Evolutionary conservation across 1,139 yeast genomes (phyloP), one percentile per base, ranked within the genome.

Genomic region (Pichia cactophila): DNA sequence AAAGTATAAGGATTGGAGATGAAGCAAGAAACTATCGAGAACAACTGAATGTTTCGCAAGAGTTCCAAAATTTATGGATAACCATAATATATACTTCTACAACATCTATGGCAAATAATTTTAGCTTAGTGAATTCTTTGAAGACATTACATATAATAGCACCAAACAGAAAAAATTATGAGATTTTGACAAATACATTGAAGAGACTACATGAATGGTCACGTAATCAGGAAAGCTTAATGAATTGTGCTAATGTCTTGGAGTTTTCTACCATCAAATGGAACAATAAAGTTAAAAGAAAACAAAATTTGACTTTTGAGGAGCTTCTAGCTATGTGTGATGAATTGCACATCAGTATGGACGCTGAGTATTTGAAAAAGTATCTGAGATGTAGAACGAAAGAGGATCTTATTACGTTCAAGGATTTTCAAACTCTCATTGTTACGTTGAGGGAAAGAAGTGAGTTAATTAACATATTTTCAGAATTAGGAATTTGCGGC

Each of bases 21-120:
- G 85, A 84, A 57, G 97, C 96, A 1, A 73, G 77, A 29, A 85
- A 86, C 55, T 90, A 88, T 61, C 71, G 96, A 52, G 96, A 90
- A 60, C 95, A 87, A 63, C 76, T 86, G 55, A 83, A 83, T 44
- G 76, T 89, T 1, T 77, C 90, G 1, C 70, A 78, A 44, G 89
- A 84, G 45, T 77, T 75, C 48, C 80, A 81, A 45, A 69, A 72
- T 14, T 70, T 78, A 20, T 92, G 98, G 98, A 74, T 87, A 1
- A 83, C 96, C 0, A 77, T 92, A 33, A 78, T 87, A 14, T 90
- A 87, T 61, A 33, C 41, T 7, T 35, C 47, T 1, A 41, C 49
- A n/a, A 14, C 35, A 2, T 14, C 42, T 3, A 31, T 20, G 4
- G 35, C 41, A 5, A 28, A 39, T 10, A 33, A 42, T 2, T 12